Evolutionary conservation across 164 flowering plant species (phyloP).

Genomic region (Dillenia suffruticosa): DNA sequence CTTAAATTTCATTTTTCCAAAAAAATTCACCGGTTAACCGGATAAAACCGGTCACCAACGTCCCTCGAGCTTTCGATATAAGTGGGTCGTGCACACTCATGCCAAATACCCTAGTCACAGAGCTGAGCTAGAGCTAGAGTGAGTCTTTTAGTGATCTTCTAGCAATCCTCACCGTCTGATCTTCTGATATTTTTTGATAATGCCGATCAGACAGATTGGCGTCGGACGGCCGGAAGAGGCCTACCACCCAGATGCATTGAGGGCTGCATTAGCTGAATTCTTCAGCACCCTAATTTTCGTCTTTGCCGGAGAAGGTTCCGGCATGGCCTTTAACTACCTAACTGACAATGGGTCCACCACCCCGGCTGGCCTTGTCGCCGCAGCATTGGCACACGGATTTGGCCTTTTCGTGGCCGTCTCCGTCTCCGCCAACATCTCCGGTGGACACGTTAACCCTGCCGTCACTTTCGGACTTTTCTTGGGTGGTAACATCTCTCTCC

Average conservation of each 20-base stretch:
- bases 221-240: conserved; percentile 32
- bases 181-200: background rate
- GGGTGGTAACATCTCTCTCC: conserved; percentile 46
- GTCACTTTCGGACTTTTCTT: conserved; percentile 52
- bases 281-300: conserved; percentile 44
- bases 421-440: conserved; percentile 48
- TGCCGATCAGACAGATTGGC: conserved; percentile 32
- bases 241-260: conserved; percentile 32
- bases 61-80: conserved; percentile 1
- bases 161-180: background rate
- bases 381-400: conserved; percentile 37
- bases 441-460: conserved; percentile 60
- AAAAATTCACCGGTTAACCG: background rate
- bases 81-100: background rate
- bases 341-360: conserved; percentile 21
- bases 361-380: conserved; percentile 31
- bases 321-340: conserved; percentile 44
- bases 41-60: conserved; percentile 2
- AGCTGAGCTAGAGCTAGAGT: background rate
- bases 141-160: background rate
- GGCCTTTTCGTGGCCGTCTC: conserved; percentile 49
- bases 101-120: no score
- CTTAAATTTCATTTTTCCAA: background rate
- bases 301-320: conserved; percentile 51
- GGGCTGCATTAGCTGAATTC: conserved; percentile 49